Conservation (phyloP, 306 rosid species). For the Fagus sylvatica region DNA sequence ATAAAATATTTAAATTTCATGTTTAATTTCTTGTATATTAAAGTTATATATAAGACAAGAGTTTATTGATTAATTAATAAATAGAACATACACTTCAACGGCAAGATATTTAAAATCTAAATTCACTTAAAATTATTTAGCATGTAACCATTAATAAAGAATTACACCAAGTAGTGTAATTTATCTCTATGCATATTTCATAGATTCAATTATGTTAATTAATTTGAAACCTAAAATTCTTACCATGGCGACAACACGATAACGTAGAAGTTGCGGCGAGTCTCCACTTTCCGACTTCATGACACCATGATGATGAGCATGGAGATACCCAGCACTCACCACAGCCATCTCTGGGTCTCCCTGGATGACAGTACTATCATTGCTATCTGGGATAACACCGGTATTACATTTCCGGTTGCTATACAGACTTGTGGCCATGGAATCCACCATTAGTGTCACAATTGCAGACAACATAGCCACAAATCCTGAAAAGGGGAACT, state of each 20-base stretch:
- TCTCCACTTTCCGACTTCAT: constrained; percentile 17
- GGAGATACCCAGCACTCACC: constrained; percentile 34
- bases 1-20: too few relatives aligned
- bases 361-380: not conserved
- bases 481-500: constrained; percentile 67
- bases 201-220: too few relatives aligned
- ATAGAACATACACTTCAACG: too few relatives aligned
- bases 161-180: too few relatives aligned
- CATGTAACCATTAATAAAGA: too few relatives aligned
- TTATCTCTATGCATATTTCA: too few relatives aligned
- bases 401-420: constrained; percentile 16
- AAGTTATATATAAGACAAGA: too few relatives aligned
- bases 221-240: not conserved
- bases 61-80: too few relatives aligned
- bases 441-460: constrained; percentile 65
- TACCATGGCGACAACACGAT: constrained; percentile 73
- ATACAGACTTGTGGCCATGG: constrained; percentile 60
- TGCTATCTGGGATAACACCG: constrained; percentile 30
- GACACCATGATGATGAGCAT: constrained; percentile 33
- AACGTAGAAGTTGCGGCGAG: constrained; percentile 45
- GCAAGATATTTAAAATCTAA: too few relatives aligned
- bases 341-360: constrained; percentile 43
- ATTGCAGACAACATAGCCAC: constrained; percentile 72
- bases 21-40: too few relatives aligned
- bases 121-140: too few relatives aligned